Base-by-base conservation (phyloP, 2,329 filamentous ascomycete species). In the Stachybotrys elegans region DNA sequence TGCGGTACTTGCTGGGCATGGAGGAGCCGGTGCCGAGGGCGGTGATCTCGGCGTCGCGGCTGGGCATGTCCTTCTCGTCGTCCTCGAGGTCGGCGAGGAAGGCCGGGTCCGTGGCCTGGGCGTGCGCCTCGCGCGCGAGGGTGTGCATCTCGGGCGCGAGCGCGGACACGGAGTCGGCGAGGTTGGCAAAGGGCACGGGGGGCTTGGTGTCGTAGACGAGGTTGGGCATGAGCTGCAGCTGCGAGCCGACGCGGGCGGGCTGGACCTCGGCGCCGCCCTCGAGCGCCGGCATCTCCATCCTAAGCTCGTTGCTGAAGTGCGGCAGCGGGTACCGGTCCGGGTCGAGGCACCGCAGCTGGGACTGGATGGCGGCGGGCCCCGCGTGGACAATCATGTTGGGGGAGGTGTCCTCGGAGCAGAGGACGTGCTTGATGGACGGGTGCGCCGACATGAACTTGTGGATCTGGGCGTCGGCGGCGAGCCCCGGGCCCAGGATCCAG, bases 1-100 rank as follows among this genome's bases (percentile, higher is more conserved):
- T 98, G 55, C 93, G 86, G 63, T 96, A 93, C 61, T 94, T 94
- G 25, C 89, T 95, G 2, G 93, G 93, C 14, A 86, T 62, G 1
- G 92, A 87, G 4, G 92, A 97, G 8, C 93, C 93, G 3, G 93
- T 98, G 6, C 93, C 93, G 1, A 98, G 77, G 2, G 90, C 81
- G 31, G 91, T 84, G 40, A 98, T 80, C 62, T 96, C 90, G 1
- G 84, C 81, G 55, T 96, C 84, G 25, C 79, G 75, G 51, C 81
- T 79, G 3, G 86, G 86, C 3, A 95, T 78, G 48, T 83, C 78
- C n/a, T 75, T 66, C 50, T 83, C 79, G 12, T 72, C 63, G 34
- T 72, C 62, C 22, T 75, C 67, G 3, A 82, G 71, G 63, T 55
- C 68, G 42, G 59, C 62, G 16, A 73, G 60, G 47, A 84, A 77